A percentile compares a stretch with the other conserved stretches of the same genome.
phyloP scores from a whole-genome alignment of 1,284 basidiomycete species.

The Wallemia mellicola region DNA sequence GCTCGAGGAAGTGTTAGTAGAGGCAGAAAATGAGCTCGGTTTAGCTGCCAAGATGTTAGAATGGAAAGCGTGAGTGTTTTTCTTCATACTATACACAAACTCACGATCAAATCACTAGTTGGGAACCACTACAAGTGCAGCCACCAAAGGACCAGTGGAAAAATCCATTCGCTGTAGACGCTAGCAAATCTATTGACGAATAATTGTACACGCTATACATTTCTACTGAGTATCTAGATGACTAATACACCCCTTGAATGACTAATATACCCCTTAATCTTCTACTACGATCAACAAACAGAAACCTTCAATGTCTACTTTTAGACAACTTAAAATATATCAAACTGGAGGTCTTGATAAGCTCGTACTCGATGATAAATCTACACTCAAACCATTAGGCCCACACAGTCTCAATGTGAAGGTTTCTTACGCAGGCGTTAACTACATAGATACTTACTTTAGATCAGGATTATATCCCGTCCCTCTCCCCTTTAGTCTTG shows the following conservation, averaged over 20 bases:
- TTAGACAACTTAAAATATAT: neutral
- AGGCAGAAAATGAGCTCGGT: neutral
- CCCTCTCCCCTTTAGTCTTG: conserved; percentile 38
- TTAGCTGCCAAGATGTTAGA: neutral
- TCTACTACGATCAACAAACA: too few relatives aligned
- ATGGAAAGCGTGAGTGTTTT: neutral
- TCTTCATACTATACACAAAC: neutral
- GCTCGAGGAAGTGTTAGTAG: neutral
- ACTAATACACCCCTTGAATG: too few relatives aligned
- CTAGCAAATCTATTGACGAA: neutral
- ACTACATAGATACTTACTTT: conserved; percentile 39
- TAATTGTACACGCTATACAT: neutral
- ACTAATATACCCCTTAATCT: too few relatives aligned
- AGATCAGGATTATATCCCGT: conserved; percentile 22
- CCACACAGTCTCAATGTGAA: neutral
- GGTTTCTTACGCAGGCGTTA: conserved; percentile 7
- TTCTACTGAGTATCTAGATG: too few relatives aligned
- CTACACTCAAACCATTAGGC: neutral
- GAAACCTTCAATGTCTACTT: neutral
- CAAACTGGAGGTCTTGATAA: neutral
- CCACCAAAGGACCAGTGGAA: neutral
- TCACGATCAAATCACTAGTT: neutral
- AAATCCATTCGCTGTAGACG: neutral
- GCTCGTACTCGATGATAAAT: neutral
- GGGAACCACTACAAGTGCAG: neutral